Evolutionary conservation across 2,329 filamentous ascomycete genomes (phyloP).

Genomic region (Arthrocladium fulminans): DNA sequence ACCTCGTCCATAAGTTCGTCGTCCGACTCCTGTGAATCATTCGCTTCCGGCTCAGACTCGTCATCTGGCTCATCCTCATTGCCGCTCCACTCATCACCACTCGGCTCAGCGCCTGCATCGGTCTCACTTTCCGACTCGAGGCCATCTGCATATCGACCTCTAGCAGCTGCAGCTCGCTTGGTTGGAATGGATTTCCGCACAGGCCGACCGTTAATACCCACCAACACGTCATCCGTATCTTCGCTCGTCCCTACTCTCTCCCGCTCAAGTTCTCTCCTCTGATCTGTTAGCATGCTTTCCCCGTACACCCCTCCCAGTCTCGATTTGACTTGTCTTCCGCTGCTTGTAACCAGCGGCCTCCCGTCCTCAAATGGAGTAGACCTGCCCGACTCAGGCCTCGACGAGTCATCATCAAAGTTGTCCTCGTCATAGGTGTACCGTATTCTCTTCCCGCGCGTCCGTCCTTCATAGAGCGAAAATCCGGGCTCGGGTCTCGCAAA

Average conservation of each 20-base stretch:
- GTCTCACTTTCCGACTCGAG: conserved; percentile 47
- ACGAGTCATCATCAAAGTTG: conserved; percentile 70
- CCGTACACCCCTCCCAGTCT: conserved; percentile 48
- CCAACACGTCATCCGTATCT: conserved; percentile 25
- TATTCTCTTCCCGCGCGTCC: conserved; percentile 89
- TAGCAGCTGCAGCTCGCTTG: conserved; percentile 12
- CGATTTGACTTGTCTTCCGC: conserved; percentile 67
- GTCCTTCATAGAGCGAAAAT: conserved; percentile 90
- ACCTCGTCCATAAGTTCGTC: conserved; percentile 45
- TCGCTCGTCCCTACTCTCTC: conserved; percentile 37
- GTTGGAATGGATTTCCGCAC: conserved; percentile 26
- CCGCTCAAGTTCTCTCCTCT: conserved; percentile 30
- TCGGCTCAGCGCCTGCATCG: conserved; percentile 56
- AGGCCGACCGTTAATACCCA: conserved; percentile 32
- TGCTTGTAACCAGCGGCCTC: conserved; percentile 61
- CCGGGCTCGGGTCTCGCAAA: conserved; percentile 82
- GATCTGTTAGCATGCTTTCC: conserved; percentile 48
- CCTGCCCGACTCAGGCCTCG: conserved; percentile 57
- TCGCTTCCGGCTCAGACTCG: conserved; percentile 62
- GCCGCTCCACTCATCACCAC: conserved; percentile 43
- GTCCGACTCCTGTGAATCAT: conserved; percentile 62
- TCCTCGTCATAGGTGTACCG: conserved; percentile 79
- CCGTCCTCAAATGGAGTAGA: conserved; percentile 62
- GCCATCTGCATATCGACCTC: conserved; percentile 29
- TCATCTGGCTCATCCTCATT: conserved; percentile 24